Base-by-base conservation (phyloP, 352 stramenopile species). In the Pythium rhizo-oryzae region DNA sequence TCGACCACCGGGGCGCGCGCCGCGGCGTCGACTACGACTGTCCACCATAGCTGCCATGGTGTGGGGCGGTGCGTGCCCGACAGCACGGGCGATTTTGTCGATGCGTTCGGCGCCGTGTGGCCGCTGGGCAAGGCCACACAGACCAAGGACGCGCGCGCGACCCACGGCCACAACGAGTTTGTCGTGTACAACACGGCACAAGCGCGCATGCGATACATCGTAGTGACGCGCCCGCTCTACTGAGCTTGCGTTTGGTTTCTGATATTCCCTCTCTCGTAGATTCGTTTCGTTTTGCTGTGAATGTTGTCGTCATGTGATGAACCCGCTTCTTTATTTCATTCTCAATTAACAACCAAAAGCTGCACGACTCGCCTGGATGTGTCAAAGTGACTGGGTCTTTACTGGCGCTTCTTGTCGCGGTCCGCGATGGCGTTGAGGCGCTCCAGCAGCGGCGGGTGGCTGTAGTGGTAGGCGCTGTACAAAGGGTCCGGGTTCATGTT, bases 391-490 rank as follows among this genome's bases (percentile, higher is more conserved):
- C 28, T 58, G 13, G 44, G n/a, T n/a, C n/a, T 53, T 37, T 67
- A 90, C 72, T 85, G 62, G 23, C 71, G 73, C 65, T 92, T 91
- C 76, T 90, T 91, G 16, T 75, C 80, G 43, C 79, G 70, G 5
- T 62, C 70, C 1, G 76, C 76, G 63, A 99, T 99, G n/a, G 95
- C 96, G 47, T 85, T 90, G 11, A 99, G 82, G 16, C 97, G 88
- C 75, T 99, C 96, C 4, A 99, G 86, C 37, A 99, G 80, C 46
- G 97, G 96, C 37, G 97, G 97, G 77, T 99, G 97, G 70, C 84
- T 98, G 82, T 99, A 99, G 83, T 99, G 97, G 74, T 99, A 99
- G 15, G 89, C 92, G 37, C 87, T 97, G 81, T 99, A 99, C 68
- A 95, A 88, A 59, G 58, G 68, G 79, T 99, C 97, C 43, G 94